Percentiles rank a stretch among this genome's conserved stretches.
Evolutionary conservation across 768 basidiomycete genomes (phyloP).

Genomic region (Podaxis rugospora): DNA sequence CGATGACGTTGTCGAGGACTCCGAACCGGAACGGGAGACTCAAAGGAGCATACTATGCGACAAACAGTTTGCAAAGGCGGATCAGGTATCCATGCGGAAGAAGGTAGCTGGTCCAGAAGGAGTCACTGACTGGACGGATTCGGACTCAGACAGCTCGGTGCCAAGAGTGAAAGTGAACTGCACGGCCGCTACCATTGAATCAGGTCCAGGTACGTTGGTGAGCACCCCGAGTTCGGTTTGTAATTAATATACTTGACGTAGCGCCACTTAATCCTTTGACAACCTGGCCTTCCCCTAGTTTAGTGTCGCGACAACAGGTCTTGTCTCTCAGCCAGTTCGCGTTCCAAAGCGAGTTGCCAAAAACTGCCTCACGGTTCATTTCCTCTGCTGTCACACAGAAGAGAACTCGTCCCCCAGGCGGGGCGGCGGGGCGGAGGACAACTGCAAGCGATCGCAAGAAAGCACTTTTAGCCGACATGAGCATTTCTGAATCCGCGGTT

Average conservation of each 20-base stretch:
- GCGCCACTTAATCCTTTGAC: background rate
- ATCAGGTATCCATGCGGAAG: conserved; percentile 13
- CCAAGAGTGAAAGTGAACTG: background rate
- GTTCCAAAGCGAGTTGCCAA: background rate
- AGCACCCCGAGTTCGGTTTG: background rate
- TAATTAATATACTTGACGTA: background rate
- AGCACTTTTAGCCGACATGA: background rate
- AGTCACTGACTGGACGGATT: conserved; percentile 22
- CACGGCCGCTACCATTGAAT: too few species aligned
- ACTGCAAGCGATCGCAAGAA: background rate
- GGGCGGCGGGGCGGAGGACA: background rate
- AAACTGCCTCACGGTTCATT: background rate
- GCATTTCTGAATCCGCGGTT: background rate
- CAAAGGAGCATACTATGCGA: conserved; percentile 18
- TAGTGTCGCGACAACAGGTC: background rate
- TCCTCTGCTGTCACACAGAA: background rate
- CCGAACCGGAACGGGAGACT: conserved; percentile 61
- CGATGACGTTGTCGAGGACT: conserved; percentile 51
- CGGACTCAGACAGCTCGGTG: conserved; percentile 11
- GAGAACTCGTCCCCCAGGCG: background rate
- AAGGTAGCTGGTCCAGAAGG: background rate
- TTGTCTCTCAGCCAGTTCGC: conserved; percentile 1
- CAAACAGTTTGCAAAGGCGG: background rate
- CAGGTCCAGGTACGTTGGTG: too few species aligned
- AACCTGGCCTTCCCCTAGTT: background rate